A percentile compares a stretch with the other conserved stretches of the same genome.
These are phyloP conservation scores for Pichia sp. DNA, from an alignment of 1,139 yeast genomes.

Conservation along the genomic window DNA sequence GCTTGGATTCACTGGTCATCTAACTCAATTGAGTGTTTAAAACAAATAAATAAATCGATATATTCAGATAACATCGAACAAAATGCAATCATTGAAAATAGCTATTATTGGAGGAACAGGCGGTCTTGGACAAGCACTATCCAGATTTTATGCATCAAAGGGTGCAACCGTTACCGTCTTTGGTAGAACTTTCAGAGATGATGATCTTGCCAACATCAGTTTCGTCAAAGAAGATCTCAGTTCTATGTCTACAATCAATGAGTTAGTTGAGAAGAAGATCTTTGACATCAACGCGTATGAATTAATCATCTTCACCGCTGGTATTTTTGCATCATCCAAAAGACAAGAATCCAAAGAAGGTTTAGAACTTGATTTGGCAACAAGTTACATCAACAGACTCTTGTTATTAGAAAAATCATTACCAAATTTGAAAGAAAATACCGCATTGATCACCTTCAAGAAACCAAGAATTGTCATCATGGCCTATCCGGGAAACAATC, in stretches of 20 bases:
- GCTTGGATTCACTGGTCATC: too few relatives aligned
- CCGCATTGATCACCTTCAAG: background rate
- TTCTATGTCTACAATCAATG: constrained; percentile 28
- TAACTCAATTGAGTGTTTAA: too few relatives aligned
- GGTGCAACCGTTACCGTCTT: constrained; percentile 37
- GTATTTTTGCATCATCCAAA: constrained; percentile 34
- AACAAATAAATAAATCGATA: too few relatives aligned
- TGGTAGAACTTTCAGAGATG: constrained; percentile 37
- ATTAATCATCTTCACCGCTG: constrained; percentile 36
- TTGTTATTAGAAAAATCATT: constrained; percentile 30
- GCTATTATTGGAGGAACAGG: constrained; percentile 40
- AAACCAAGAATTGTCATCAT: constrained; percentile 35
- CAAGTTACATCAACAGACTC: constrained; percentile 36
- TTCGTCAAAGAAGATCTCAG: constrained; percentile 36
- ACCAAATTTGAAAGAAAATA: constrained; percentile 21
- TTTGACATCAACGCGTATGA: constrained; percentile 28
- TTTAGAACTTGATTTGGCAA: constrained; percentile 37
- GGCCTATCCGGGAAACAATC: constrained; percentile 38
- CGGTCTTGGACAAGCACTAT: constrained; percentile 38
- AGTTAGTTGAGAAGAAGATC: constrained; percentile 25
- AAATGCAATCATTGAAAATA: constrained; percentile 22
- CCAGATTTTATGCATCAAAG: constrained; percentile 24
- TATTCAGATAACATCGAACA: too few relatives aligned
- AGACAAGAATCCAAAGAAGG: constrained; percentile 37
- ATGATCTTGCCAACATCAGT: constrained; percentile 26